Evolutionary conservation across 768 basidiomycete species (phyloP).

Genomic region (Rhizopogon vesiculosus): DNA sequence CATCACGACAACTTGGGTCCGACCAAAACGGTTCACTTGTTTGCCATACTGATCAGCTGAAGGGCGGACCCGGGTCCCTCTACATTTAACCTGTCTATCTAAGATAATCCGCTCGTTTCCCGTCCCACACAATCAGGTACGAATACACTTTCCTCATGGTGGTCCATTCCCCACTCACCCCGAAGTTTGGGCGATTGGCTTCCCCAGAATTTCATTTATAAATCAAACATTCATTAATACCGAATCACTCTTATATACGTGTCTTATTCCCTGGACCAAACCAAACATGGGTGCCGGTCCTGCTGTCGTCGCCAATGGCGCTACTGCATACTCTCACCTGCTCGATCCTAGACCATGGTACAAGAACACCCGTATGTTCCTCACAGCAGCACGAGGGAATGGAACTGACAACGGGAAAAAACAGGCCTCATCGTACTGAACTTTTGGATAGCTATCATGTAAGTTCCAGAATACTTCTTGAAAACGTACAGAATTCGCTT

Average conservation of each 20-base stretch:
- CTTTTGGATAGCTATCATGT: slow-evolving; percentile 62
- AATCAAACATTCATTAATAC: background rate
- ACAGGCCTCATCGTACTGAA: slow-evolving; percentile 54
- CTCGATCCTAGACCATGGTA: slow-evolving; percentile 65
- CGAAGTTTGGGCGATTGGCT: background rate
- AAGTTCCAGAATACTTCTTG: slow-evolving; percentile 14
- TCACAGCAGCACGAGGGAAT: background rate
- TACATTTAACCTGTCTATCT: background rate
- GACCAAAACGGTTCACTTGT: background rate
- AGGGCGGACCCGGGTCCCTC: too few species aligned
- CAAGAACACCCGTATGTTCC: slow-evolving; percentile 54
- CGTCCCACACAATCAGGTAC: background rate
- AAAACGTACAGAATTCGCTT: background rate
- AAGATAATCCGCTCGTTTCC: slow-evolving; percentile 2
- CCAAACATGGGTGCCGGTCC: slow-evolving; percentile 54
- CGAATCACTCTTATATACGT: background rate
- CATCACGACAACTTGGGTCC: background rate
- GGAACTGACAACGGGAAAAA: background rate
- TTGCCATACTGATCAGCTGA: too few species aligned
- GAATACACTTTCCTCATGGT: slow-evolving; percentile 1
- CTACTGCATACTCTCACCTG: slow-evolving; percentile 43
- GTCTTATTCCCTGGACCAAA: background rate
- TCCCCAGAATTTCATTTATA: background rate
- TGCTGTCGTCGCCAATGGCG: slow-evolving; percentile 27
- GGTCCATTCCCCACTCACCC: background rate